Conservation (phyloP, 2,329 filamentous ascomycete species). For the Tolypocladium inflatum region DNA sequence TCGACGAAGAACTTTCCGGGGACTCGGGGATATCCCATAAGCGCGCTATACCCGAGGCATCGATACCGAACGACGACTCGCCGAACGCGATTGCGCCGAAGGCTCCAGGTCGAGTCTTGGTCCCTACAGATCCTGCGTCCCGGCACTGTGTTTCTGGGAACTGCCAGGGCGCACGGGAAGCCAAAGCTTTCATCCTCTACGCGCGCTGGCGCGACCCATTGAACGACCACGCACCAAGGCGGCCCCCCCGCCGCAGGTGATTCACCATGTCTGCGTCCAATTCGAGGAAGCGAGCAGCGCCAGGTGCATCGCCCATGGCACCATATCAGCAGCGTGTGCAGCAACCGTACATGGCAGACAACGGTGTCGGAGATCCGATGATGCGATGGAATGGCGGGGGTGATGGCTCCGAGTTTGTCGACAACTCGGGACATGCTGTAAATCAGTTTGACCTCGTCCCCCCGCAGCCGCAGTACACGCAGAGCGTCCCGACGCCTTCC, state of each 20-base stretch:
- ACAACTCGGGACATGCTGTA: constrained; percentile 20
- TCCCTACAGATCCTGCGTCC: not conserved
- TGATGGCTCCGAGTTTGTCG: constrained; percentile 27
- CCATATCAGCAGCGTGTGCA: constrained; percentile 43
- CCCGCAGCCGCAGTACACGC: constrained; percentile 22
- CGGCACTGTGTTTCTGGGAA: not conserved
- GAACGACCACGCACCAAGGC: not conserved
- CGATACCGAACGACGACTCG: not conserved
- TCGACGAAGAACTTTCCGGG: too few species aligned
- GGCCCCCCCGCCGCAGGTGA: not conserved
- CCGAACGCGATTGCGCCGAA: not conserved
- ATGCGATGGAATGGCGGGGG: constrained; percentile 33
- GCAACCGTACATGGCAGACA: constrained; percentile 33
- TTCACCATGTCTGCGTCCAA: constrained; percentile 38
- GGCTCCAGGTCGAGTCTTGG: not conserved
- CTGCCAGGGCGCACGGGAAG: not conserved
- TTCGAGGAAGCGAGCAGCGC: constrained; percentile 63
- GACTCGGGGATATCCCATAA: too few species aligned
- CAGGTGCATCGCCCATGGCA: constrained; percentile 57
- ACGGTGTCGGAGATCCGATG: constrained; percentile 37
- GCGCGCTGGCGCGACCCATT: not conserved
- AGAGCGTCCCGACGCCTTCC: constrained; percentile 25
- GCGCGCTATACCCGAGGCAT: not conserved
- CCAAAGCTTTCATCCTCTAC: not conserved
- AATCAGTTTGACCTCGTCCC: constrained; percentile 30